Percentiles rank a stretch among this genome's conserved stretches.
phyloP scores from a whole-genome alignment of 805 yeast species.

The Komagataella pastoris region DNA sequence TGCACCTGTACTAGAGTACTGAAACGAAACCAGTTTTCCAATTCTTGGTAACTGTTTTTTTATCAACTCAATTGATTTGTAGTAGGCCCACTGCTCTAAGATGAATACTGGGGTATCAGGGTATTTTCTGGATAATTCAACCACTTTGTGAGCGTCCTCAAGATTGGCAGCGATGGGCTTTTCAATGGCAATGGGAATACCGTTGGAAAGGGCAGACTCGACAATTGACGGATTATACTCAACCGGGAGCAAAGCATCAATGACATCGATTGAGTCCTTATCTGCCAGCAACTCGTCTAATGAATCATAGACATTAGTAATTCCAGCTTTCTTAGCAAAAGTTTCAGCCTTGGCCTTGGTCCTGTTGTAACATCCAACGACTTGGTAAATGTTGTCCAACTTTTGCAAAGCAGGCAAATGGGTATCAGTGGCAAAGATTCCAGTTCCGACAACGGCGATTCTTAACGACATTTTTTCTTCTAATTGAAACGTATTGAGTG shows the following conservation, averaged over 20 bases:
- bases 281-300: constrained; percentile 57
- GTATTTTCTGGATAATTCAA: constrained; percentile 44
- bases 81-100: constrained; percentile 80
- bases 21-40: constrained; percentile 60
- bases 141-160: constrained; percentile 71
- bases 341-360: constrained; percentile 71
- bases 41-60: constrained; percentile 51
- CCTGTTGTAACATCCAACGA: constrained; percentile 70
- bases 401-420: constrained; percentile 67
- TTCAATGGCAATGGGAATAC: constrained; percentile 73
- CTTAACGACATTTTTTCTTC: constrained; percentile 19
- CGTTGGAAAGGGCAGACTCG: constrained; percentile 52
- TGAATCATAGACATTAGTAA: constrained; percentile 42
- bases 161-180: constrained; percentile 88
- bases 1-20: constrained; percentile 64
- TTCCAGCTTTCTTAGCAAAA: constrained; percentile 55
- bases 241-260: constrained; percentile 86
- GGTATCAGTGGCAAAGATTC: constrained; percentile 75
- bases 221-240: constrained; percentile 63
- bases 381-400: constrained; percentile 34
- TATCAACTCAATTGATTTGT: constrained; percentile 41
- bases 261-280: constrained; percentile 45
- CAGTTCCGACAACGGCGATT: constrained; percentile 67
- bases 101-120: constrained; percentile 37
- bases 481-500: background rate